Conservation (phyloP, 805 yeast species). For the Zygosaccharomyces pseudorouxii region DNA sequence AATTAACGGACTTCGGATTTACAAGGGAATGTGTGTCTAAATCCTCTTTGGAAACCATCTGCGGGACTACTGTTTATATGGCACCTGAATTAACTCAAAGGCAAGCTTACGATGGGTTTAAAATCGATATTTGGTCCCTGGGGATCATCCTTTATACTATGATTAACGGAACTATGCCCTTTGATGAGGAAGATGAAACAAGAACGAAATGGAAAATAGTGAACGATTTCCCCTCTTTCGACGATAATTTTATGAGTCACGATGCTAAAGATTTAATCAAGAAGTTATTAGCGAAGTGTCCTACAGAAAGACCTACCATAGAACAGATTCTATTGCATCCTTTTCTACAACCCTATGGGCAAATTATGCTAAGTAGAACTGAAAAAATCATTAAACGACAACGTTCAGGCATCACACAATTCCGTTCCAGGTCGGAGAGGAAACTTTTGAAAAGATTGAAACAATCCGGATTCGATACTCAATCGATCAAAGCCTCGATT, state of each 20-base stretch:
- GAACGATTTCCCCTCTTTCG: conserved; percentile 58
- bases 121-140: conserved; percentile 86
- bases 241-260: conserved; percentile 40
- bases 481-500: conserved; percentile 54
- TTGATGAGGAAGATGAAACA: conserved; percentile 73
- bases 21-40: conserved; percentile 68
- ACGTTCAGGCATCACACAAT: conserved; percentile 39
- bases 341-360: conserved; percentile 45
- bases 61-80: conserved; percentile 96
- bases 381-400: conserved; percentile 36
- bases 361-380: conserved; percentile 38
- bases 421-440: conserved; percentile 59
- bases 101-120: conserved; percentile 70
- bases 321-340: conserved; percentile 49
- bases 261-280: conserved; percentile 50
- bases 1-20: conserved; percentile 90
- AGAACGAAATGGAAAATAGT: conserved; percentile 57
- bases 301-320: conserved; percentile 55
- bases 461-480: conserved; percentile 60
- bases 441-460: conserved; percentile 54
- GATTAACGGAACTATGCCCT: conserved; percentile 84
- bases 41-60: conserved; percentile 65
- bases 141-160: conserved; percentile 86
- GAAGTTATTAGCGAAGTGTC: conserved; percentile 59
- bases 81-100: conserved; percentile 83